phyloP scores from a whole-genome alignment of 2,329 filamentous ascomycete species.

The Hypocrella siamensis region DNA sequence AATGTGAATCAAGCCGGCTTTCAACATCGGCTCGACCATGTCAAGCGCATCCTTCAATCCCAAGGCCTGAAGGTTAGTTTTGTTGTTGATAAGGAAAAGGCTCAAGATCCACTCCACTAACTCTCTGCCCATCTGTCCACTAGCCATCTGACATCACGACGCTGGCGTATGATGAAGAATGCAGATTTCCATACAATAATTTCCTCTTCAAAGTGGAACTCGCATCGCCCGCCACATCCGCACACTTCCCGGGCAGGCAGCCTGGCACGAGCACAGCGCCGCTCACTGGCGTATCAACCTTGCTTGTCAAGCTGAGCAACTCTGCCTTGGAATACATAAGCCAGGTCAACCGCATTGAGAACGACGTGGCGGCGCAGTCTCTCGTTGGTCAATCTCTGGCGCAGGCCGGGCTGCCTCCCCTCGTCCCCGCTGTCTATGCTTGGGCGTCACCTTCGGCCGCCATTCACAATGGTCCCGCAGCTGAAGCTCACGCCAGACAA shows the following conservation, averaged over 20 bases:
- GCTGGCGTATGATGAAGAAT: conserved; percentile 7
- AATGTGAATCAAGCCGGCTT: conserved; percentile 6
- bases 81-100: neutral
- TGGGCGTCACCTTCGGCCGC: conserved; percentile 6
- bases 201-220: conserved; percentile 11
- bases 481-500: conserved; percentile 2
- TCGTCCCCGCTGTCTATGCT: conserved; percentile 11
- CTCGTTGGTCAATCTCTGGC: conserved; percentile 7
- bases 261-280: conserved; percentile 6
- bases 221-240: conserved; percentile 3
- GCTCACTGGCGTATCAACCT: conserved; percentile 2
- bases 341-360: conserved; percentile 12
- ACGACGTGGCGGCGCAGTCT: conserved; percentile 10
- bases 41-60: conserved; percentile 4
- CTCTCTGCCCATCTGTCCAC: neutral
- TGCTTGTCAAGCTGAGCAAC: conserved; percentile 12
- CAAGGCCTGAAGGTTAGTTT: conserved; percentile 5
- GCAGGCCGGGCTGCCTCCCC: neutral
- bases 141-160: conserved; percentile 6
- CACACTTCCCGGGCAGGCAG: conserved; percentile 5
- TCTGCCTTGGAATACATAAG: conserved; percentile 9
- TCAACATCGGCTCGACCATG: conserved; percentile 5
- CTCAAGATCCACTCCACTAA: neutral
- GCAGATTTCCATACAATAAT: conserved; percentile 11
- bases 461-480: neutral